These are phyloP conservation scores for Geum urbanum DNA, from an alignment of 306 rosid genomes.

Conservation along the genomic window DNA sequence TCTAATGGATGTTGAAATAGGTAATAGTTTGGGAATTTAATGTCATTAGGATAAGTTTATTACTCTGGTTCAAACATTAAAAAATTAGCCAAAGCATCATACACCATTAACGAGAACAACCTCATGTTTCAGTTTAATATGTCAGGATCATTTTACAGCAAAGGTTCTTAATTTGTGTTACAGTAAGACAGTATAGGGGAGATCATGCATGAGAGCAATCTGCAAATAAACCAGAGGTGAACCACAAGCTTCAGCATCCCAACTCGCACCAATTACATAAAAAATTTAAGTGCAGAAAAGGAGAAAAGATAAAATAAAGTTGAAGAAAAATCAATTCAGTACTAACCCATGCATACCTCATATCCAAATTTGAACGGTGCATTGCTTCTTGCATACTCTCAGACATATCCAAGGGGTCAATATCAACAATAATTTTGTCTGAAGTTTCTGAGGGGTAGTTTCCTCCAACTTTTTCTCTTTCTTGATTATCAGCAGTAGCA, in stretches of 20 bases:
- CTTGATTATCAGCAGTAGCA: slow-evolving; percentile 69
- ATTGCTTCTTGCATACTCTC: slow-evolving; percentile 99
- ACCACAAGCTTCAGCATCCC: slow-evolving; percentile 19
- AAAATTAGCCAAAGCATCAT: background rate
- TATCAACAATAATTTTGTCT: slow-evolving; percentile 37
- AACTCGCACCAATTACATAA: background rate
- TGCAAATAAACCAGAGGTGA: background rate
- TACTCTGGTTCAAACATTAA: background rate
- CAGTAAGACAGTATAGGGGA: slow-evolving; percentile 1
- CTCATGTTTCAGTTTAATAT: background rate
- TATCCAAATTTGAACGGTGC: slow-evolving; percentile 94
- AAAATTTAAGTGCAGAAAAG: background rate
- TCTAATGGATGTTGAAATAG: background rate
- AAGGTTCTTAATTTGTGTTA: background rate
- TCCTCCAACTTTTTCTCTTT: slow-evolving; percentile 55
- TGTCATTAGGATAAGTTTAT: background rate
- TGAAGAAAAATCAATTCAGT: slow-evolving; percentile 19
- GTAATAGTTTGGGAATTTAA: background rate
- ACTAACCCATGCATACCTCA: slow-evolving; percentile 64
- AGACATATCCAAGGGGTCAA: slow-evolving; percentile 94
- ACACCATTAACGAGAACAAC: background rate
- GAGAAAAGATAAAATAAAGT: background rate
- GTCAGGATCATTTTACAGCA: background rate
- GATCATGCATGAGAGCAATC: slow-evolving; percentile 5
- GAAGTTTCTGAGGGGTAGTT: slow-evolving; percentile 41